Evolutionary conservation across 2,329 filamentous ascomycete genomes (phyloP), one percentile per base, ranked within the genome.

Genomic region (Talaromyces sp.): DNA sequence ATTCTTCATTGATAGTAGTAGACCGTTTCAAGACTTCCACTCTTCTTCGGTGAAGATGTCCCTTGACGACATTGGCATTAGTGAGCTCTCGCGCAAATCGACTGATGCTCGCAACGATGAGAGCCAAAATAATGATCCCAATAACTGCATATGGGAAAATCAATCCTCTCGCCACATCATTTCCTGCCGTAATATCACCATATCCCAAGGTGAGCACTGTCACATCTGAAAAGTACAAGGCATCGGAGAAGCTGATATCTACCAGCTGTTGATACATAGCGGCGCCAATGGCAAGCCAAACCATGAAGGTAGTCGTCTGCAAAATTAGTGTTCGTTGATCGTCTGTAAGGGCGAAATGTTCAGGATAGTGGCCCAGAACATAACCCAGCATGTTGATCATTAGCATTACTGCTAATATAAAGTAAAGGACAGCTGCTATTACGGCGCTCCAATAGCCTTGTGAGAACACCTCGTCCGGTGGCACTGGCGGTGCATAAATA

Each of bases 371-470:
- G 0, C 88, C 88, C 0, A 89, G 79, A 65, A 87, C 85, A 56
- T 93, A 93, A 9, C 92, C 92, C 64, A 89, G 84, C 79, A 94
- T 92, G 25, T 94, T 97, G 63, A 92, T 77, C 69, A 90, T 85
- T 77, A 97, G 87, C 43, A 96, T 83, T 54, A 89, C 86, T 0
- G 91, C 90, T 62, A 91, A 89, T 17, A 94, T 73, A 64, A 94
- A 90, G 78, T 97, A 97, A 22, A 96, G 84, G 2, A 87, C 80
- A 6, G 92, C 90, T 2, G 92, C 89, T 70, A 92, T 91, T 19
- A 96, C 84, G 31, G 88, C 93, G 73, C 96, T 96, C 84, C 89
- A 97, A 73, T 91, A 97, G 0, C 91, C 92, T 75, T 96, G 90
- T 0, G 91, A 92, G 83, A 90, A 89, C 0, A 79, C 79, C 67